Percentiles rank a stretch among this genome's conserved stretches.
These are phyloP conservation scores for Rutstroemia sp. DNA, from an alignment of 2,329 filamentous ascomycete genomes.

Conservation along the genomic window DNA sequence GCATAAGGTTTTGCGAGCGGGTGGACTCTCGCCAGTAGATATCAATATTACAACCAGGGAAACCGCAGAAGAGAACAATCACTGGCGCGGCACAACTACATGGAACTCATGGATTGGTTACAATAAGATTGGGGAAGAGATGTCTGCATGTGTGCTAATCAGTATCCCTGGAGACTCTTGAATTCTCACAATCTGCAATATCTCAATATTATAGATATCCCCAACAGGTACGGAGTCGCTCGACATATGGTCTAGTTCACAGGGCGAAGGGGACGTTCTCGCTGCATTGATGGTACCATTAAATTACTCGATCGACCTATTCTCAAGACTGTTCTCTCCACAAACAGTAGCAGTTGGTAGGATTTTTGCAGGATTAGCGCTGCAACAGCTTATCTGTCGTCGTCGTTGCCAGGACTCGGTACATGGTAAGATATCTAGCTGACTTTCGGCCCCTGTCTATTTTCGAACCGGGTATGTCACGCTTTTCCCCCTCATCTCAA, in stretches of 20 bases:
- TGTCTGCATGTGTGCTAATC: background rate
- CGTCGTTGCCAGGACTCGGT: background rate
- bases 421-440: background rate
- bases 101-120: background rate
- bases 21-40: background rate
- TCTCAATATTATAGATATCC: background rate
- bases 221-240: background rate
- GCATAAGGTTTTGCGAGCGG: too few species aligned
- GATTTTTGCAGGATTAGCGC: background rate
- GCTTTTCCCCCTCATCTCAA: too few species aligned
- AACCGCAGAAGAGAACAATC: too few species aligned
- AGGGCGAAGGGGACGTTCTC: background rate
- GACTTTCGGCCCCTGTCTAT: too few species aligned
- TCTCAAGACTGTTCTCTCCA: background rate
- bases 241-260: background rate
- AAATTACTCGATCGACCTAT: too few species aligned
- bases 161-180: background rate
- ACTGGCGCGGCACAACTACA: background rate
- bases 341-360: background rate
- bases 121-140: background rate
- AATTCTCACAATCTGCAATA: background rate
- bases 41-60: background rate
- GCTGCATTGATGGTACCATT: too few species aligned
- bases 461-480: too few species aligned
- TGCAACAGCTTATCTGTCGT: background rate